phyloP scores from a whole-genome alignment of 1,284 basidiomycete genomes.

The Ustilago bromivora region DNA sequence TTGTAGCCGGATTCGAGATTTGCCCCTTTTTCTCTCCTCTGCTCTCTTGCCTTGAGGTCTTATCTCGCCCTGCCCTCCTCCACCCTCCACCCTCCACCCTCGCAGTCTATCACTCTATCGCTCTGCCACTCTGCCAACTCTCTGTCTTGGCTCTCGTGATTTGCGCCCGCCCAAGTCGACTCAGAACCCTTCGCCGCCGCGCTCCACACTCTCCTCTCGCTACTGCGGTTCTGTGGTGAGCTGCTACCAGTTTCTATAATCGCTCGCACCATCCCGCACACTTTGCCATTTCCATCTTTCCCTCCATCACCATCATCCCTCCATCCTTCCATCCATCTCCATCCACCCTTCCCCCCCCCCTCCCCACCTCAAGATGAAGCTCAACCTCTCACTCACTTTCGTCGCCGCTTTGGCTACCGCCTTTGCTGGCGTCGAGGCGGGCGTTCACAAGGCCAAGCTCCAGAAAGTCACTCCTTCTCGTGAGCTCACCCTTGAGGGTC shows the following conservation, averaged over 20 bases:
- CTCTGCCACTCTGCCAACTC: not conserved
- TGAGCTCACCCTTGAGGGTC: slow-evolving; percentile 78
- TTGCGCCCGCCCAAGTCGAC: too few species aligned
- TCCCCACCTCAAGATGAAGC: slow-evolving; percentile 55
- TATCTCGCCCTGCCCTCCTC: slow-evolving; percentile 12
- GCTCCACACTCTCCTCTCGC: not conserved
- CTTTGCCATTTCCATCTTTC: slow-evolving; percentile 78
- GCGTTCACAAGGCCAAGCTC: slow-evolving; percentile 68
- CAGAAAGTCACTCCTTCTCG: slow-evolving; percentile 76
- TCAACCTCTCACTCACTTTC: slow-evolving; percentile 74
- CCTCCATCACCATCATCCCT: slow-evolving; percentile 71
- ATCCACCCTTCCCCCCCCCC: too few species aligned
- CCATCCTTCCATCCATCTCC: not conserved
- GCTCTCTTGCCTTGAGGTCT: not conserved
- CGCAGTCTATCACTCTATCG: not conserved
- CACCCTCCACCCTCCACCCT: not conserved
- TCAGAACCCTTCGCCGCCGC: not conserved
- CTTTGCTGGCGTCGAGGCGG: slow-evolving; percentile 72
- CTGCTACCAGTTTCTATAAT: slow-evolving; percentile 4
- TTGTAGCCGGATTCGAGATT: not conserved
- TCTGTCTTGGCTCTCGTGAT: too few species aligned
- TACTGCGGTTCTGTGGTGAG: not conserved
- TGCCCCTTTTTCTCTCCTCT: slow-evolving; percentile 5
- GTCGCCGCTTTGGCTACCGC: slow-evolving; percentile 73
- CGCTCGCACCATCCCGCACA: slow-evolving; percentile 10